Evolutionary conservation across 2,329 filamentous ascomycete species (phyloP), one percentile per base, ranked within the genome.

Genomic region (Diatrype stigma): DNA sequence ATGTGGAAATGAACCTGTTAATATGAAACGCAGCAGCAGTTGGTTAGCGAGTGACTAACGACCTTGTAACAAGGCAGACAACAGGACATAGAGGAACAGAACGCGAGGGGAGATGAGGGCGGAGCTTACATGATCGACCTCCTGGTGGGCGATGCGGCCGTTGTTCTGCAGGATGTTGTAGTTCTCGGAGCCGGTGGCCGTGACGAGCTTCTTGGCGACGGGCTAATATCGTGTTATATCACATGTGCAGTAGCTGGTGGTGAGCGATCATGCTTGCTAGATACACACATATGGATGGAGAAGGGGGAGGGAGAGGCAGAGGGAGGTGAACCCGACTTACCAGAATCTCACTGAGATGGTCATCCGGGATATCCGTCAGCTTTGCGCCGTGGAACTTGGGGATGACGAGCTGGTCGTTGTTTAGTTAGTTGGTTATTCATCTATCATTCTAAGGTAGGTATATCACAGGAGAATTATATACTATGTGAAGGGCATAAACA

Each of bases 81-180:
- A n/a, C n/a, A n/a, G n/a, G n/a, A n/a, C n/a, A n/a, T n/a, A n/a
- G n/a, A n/a, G n/a, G n/a, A n/a, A n/a, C n/a, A n/a, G n/a, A n/a
- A 50, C 16, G 35, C 6, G 2, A 10, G 37, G 16, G 10, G 22
- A 45, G 32, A 32, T 38, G 19, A 17, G 38, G 19, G 38, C n/a
- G 38, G 21, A 47, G 74, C 84, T 73, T 74, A 94, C 93, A 74
- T 99, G 94, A 60, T 90, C 87, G 55, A 99, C 93, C 57, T 87
- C 78, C 74, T 97, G 94, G 71, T 99, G 94, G 17, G 94, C 94
- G 63, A 93, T 82, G 21, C 82, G 78, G 48, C 94, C 94, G 66
- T 99, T 99, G 75, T 99, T 99, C 75, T 99, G 94, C 53, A 99
- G 76, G 46, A 99, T 81, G 67, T 99, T 99, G 78, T 90, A 99